Conservation (phyloP, 73 alveolate genomes). For the Paraurostyla sp. region DNA sequence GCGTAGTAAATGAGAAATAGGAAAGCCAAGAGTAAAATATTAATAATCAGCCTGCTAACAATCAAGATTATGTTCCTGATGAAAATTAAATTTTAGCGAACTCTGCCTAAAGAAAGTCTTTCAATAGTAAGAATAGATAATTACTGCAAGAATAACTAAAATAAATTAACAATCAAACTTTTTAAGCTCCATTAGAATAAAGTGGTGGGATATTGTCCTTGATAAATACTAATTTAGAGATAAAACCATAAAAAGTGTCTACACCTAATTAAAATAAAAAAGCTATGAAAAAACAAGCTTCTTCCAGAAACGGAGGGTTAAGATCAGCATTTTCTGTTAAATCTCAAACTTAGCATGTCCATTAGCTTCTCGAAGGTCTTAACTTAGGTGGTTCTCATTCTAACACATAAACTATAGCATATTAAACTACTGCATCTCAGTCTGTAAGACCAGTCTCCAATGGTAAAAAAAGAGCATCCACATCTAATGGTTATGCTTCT, state of each 20-base stretch:
- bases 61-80: too few species aligned
- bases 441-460: constrained; percentile 13
- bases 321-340: constrained; percentile 15
- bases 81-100: too few species aligned
- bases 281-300: neutral
- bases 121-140: too few species aligned
- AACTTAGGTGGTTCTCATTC: too few species aligned
- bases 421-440: neutral
- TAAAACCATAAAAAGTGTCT: neutral
- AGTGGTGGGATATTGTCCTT: too few species aligned
- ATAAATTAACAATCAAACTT: neutral
- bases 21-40: neutral
- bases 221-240: constrained; percentile 8
- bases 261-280: constrained; percentile 3
- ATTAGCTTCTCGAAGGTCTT: neutral
- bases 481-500: constrained; percentile 8
- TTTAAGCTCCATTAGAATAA: neutral
- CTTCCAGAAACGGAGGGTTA: constrained; percentile 4
- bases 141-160: neutral
- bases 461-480: constrained; percentile 20
- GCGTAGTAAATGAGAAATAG: neutral
- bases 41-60: too few species aligned
- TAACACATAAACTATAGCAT: neutral
- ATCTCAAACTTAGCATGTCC: constrained; percentile 3
- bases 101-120: too few species aligned